Percentiles rank a stretch among this genome's conserved stretches.
Conservation (phyloP, 768 basidiomycete species). For the Russula ochroleuca region DNA sequence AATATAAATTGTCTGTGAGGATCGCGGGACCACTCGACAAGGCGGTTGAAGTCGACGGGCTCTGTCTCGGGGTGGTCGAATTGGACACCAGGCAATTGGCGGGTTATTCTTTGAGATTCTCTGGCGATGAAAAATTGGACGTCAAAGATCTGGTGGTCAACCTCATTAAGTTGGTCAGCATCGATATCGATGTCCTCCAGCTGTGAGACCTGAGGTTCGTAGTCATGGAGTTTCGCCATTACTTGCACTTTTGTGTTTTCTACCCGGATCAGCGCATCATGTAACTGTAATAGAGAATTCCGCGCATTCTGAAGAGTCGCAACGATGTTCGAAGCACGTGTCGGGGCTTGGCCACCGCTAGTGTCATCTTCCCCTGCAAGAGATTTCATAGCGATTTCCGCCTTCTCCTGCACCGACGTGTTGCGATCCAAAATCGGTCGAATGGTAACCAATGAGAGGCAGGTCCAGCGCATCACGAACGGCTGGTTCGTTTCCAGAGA, state of each 20-base stretch:
- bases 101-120: not conserved
- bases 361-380: not conserved
- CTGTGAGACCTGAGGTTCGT: not conserved
- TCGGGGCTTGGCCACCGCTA: too few relatives aligned
- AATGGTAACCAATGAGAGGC: not conserved
- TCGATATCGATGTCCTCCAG: not conserved
- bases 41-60: too few relatives aligned
- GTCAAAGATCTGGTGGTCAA: not conserved
- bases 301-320: not conserved
- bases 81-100: not conserved
- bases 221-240: not conserved
- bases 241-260: not conserved
- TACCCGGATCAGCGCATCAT: not conserved
- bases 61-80: too few relatives aligned
- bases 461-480: constrained; percentile 1
- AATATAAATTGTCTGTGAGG: not conserved
- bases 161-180: not conserved
- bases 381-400: not conserved
- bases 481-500: not conserved
- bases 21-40: not conserved
- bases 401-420: fast-evolving
- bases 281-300: not conserved
- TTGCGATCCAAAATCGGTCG: not conserved
- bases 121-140: not conserved
- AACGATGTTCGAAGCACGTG: too few relatives aligned